Conservation (phyloP, 2,329 filamentous ascomycete species). For the Aspergillus ustus region DNA sequence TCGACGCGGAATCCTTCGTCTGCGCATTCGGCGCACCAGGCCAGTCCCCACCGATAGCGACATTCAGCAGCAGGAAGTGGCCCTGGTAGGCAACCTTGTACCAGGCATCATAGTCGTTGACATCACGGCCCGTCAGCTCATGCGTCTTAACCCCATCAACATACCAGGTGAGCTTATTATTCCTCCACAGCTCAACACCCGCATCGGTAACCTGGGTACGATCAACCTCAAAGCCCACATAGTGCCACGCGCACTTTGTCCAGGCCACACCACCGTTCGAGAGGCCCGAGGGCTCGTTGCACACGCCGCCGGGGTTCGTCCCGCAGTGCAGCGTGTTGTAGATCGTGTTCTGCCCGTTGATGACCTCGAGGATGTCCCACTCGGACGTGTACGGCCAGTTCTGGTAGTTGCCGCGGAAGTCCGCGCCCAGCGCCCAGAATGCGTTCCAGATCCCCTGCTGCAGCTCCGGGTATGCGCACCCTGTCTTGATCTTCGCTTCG, state of each 20-base stretch:
- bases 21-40: constrained; percentile 6
- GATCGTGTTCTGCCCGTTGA: constrained; percentile 1
- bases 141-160: constrained; percentile 12
- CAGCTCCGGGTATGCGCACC: background rate
- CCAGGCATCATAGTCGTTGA: constrained; percentile 7
- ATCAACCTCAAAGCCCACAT: constrained; percentile 18
- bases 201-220: background rate
- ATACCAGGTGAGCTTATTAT: constrained; percentile 14
- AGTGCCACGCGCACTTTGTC: constrained; percentile 14
- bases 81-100: constrained; percentile 9
- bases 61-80: constrained; percentile 17
- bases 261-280: constrained; percentile 3
- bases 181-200: constrained; percentile 5
- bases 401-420: constrained; percentile 7
- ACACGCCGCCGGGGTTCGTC: background rate
- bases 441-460: constrained; percentile 15
- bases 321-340: constrained; percentile 12
- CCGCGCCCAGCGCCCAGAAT: constrained; percentile 7
- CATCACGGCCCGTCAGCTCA: background rate
- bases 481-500: constrained; percentile 6
- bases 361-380: constrained; percentile 14
- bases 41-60: constrained; percentile 11
- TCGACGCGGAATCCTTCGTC: background rate
- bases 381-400: constrained; percentile 12
- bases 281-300: constrained; percentile 11